Evolutionary conservation across 2,329 filamentous ascomycete species (phyloP).

Genomic region (Cercospora zeae-maydis): DNA sequence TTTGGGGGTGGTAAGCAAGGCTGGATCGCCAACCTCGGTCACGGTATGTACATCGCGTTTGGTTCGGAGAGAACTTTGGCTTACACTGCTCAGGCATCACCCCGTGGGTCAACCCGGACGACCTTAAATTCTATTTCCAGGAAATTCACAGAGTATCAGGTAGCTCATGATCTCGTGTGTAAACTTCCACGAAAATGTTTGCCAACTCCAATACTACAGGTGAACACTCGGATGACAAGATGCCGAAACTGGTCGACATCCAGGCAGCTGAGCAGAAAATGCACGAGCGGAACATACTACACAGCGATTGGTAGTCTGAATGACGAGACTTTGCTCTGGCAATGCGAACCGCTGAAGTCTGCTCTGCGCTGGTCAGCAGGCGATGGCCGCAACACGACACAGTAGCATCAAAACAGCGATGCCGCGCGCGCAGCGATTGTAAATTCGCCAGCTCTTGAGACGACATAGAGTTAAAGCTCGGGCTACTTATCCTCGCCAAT

Average conservation of each 20-base stretch:
- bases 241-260: conserved; percentile 24
- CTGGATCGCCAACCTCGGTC: conserved; percentile 96
- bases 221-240: conserved; percentile 25
- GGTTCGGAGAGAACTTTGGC: background rate
- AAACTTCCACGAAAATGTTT: conserved; percentile 5
- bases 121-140: conserved; percentile 88
- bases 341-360: background rate
- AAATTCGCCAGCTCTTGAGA: background rate
- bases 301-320: conserved; percentile 35
- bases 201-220: conserved; percentile 35
- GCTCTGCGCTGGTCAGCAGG: background rate
- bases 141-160: conserved; percentile 66
- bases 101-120: conserved; percentile 87
- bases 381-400: background rate
- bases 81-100: conserved; percentile 66
- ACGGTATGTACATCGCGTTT: conserved; percentile 59
- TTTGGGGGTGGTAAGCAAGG: conserved; percentile 81
- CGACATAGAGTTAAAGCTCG: conserved; percentile 6
- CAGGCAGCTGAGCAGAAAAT: conserved; percentile 34
- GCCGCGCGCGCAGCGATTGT: background rate
- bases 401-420: background rate
- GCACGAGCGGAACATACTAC: conserved; percentile 37
- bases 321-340: background rate
- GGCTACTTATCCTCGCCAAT: conserved; percentile 36
- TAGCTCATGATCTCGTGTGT: conserved; percentile 35